These are phyloP conservation scores for Phragmites australis DNA, from an alignment of 176 grass and related monocot species.

Conservation along the genomic window DNA sequence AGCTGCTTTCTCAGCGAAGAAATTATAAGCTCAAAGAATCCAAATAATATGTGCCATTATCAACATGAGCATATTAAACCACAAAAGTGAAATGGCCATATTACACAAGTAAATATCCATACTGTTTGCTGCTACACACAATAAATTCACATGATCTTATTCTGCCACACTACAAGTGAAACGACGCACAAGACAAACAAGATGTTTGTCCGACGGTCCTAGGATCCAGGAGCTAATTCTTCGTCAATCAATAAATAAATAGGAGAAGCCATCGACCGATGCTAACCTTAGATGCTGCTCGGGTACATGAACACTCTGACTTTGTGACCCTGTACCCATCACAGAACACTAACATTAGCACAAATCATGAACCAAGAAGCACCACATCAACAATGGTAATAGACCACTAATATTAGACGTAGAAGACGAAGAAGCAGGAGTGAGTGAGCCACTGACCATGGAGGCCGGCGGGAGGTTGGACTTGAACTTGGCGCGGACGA, in stretches of 20 bases:
- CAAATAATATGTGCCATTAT: background rate
- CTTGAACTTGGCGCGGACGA: constrained; percentile 81
- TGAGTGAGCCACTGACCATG: constrained; percentile 42
- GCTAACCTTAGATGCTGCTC: constrained; percentile 80
- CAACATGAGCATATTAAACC: background rate
- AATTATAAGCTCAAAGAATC: background rate
- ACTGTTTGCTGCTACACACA: background rate
- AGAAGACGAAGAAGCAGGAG: fast-evolving
- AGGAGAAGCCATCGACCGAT: background rate
- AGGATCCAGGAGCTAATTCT: background rate
- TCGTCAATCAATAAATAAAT: background rate
- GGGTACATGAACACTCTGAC: constrained; percentile 91
- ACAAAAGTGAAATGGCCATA: background rate
- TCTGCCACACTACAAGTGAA: background rate
- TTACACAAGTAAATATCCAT: too few relatives aligned
- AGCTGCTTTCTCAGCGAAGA: background rate
- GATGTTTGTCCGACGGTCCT: background rate
- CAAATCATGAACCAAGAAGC: background rate
- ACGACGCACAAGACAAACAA: background rate
- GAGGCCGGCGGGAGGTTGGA: constrained; percentile 69
- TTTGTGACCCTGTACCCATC: constrained; percentile 55
- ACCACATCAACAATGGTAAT: background rate
- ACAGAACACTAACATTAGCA: background rate
- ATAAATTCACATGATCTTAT: background rate
- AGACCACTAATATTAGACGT: too few relatives aligned